Base-by-base conservation (phyloP, 805 yeast genomes). In the Naumovozyma baii region DNA sequence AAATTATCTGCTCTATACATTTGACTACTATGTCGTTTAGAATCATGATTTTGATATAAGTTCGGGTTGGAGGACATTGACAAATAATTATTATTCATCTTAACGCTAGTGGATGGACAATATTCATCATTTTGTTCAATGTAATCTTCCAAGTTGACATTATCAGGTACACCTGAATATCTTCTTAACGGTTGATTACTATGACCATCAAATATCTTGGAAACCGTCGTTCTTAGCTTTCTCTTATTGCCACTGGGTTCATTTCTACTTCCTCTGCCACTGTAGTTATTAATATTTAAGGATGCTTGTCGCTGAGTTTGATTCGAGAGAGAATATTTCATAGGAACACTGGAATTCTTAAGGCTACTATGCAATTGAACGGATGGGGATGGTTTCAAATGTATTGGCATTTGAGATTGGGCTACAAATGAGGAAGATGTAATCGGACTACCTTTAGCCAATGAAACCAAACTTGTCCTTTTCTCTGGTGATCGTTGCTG, bases 111-210 rank as follows among this genome's bases (percentile, higher is more conserved):
- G 8, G 33, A 39, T 15, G 22, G 37, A 26, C 16, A n/a, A 12
- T 16, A 19, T 3, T 65, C 72, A 36, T 68, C 71, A 31, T 65
- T 62, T 37, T 62, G 67, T 39, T 67, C 72, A 32, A 67, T 63
- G 40, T 62, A 63, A 41, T 67, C 72, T 40, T 67, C 72, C 22
- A 63, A 51, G 45, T 68, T 66, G 12, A 67, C 69, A 53, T 77
- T 78, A 51, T 77, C 81, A 0, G 82, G 82, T 2, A 77, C 73
- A 16, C 82, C 83, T 16, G 87, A 78, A 51, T 82, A 81, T 26
- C 87, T 64, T 51, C 88, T 68, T 4, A 85, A 76, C 35, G 78
- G 82, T 12, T 9, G 31, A 0, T 80, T 74, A 1, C 85, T 87
- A 48, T 76, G 80, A 10, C 76, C 72, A 50, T 82, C 90, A 57